phyloP scores from a whole-genome alignment of 108 stramenopile genomes.

The Thalassiosira profunda region DNA sequence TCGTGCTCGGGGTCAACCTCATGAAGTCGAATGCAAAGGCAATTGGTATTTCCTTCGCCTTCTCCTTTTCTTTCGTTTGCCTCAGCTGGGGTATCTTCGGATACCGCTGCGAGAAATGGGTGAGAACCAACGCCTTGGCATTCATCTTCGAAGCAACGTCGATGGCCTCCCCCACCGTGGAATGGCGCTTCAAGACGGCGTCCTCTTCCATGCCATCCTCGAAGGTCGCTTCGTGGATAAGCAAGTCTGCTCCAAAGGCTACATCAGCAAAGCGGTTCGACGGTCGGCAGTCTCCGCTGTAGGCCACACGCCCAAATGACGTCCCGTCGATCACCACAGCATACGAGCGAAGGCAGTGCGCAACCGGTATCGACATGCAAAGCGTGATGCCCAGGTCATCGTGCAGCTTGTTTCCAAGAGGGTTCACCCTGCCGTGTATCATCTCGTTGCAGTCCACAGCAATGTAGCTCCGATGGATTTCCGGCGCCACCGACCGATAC shows the following conservation, averaged over 20 bases:
- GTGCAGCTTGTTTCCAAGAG: conserved; percentile 45
- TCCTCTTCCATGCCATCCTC: conserved; percentile 94
- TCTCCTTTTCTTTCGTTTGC: conserved; percentile 1
- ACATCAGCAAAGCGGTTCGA: conserved; percentile 68
- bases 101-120: conserved; percentile 98
- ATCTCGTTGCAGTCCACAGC: conserved; percentile 77
- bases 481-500: conserved; percentile 65
- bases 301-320: conserved; percentile 85
- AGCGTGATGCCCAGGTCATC: conserved; percentile 59
- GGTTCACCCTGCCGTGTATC: conserved; percentile 27
- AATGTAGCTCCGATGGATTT: conserved; percentile 61
- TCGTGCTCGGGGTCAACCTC: conserved; percentile 52
- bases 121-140: conserved; percentile 82
- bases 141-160: conserved; percentile 79
- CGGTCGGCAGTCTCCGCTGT: conserved; percentile 97
- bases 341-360: conserved; percentile 90
- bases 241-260: conserved; percentile 76
- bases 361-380: conserved; percentile 78
- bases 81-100: conserved; percentile 86
- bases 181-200: conserved; percentile 90
- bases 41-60: conserved; percentile 29
- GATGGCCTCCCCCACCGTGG: conserved; percentile 94
- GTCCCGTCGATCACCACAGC: conserved; percentile 83
- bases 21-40: conserved; percentile 88
- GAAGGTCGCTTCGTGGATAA: conserved; percentile 99